Percentiles rank a stretch among this genome's conserved stretches.
Evolutionary conservation across 176 grass and related monocot genomes (phyloP).

Genomic region (Carex kokanica): DNA sequence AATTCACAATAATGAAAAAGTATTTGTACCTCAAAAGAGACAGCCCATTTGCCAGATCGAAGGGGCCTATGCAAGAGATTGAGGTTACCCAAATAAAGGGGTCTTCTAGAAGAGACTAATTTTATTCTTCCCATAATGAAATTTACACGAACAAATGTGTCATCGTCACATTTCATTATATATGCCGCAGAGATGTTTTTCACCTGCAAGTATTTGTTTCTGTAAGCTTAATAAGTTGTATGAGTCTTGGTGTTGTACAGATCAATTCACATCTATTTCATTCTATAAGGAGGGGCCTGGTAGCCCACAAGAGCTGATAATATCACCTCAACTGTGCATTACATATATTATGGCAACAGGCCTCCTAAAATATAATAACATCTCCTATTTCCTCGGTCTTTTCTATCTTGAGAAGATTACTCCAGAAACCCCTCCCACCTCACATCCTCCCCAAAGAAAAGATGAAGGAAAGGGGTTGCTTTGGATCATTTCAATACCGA

Average conservation of each 20-base stretch:
- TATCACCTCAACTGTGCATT: neutral
- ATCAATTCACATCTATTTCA: neutral
- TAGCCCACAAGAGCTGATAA: neutral
- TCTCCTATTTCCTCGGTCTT: neutral
- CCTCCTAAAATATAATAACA: conserved; percentile 1
- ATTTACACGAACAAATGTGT: conserved; percentile 93
- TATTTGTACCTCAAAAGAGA: conserved; percentile 65
- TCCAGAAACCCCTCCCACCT: neutral
- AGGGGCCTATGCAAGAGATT: conserved; percentile 95
- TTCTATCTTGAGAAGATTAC: neutral
- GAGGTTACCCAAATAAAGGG: conserved; percentile 91
- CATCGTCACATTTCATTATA: conserved; percentile 93
- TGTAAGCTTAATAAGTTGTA: neutral
- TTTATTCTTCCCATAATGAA: conserved; percentile 67
- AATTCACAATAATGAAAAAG: neutral
- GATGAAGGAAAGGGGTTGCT: neutral
- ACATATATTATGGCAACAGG: neutral
- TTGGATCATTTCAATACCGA: neutral
- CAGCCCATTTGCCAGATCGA: conserved; percentile 89
- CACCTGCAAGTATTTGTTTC: conserved; percentile 41
- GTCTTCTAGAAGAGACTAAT: conserved; percentile 38
- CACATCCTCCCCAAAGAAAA: neutral
- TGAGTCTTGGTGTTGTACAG: neutral
- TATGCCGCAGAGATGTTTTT: conserved; percentile 70
- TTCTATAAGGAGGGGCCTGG: neutral